A percentile compares a stretch with the other conserved stretches of the same genome.
These are phyloP conservation scores for Mercurialis annua DNA, from an alignment of 345 rosid species.

Conservation along the genomic window DNA sequence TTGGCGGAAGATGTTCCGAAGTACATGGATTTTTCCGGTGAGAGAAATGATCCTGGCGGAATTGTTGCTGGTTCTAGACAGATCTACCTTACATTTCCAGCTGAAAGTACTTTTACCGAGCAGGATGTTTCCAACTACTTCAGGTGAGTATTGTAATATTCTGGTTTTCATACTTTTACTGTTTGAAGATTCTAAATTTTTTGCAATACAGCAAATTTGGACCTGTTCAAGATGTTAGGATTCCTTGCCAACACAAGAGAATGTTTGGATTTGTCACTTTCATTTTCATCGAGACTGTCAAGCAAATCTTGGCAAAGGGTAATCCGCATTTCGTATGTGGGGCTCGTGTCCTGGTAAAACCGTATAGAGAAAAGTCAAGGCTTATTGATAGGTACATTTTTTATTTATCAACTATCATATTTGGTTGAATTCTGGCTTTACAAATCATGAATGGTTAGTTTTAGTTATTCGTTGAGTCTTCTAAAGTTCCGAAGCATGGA, in stretches of 20 bases:
- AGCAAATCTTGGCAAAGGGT: conserved; percentile 67
- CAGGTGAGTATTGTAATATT: conserved; percentile 30
- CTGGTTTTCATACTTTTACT: neutral
- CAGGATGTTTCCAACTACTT: conserved; percentile 85
- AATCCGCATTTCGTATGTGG: conserved; percentile 92
- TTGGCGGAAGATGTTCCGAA: conserved; percentile 78
- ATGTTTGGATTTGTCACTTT: conserved; percentile 98
- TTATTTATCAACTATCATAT: neutral
- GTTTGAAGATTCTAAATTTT: too few species aligned
- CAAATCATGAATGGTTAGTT: neutral
- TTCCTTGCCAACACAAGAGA: conserved; percentile 89
- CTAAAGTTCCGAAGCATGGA: neutral
- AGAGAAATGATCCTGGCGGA: conserved; percentile 57
- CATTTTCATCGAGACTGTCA: conserved; percentile 60
- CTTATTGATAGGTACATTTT: conserved; percentile 48
- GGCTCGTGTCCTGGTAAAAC: conserved; percentile 98
- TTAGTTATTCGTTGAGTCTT: neutral
- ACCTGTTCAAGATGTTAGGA: conserved; percentile 89
- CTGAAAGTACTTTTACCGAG: conserved; percentile 82
- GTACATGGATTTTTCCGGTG: conserved; percentile 47
- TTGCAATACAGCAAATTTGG: conserved; percentile 66
- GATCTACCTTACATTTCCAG: conserved; percentile 94
- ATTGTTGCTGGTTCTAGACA: conserved; percentile 68
- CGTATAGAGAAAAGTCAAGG: conserved; percentile 85
- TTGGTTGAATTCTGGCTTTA: conserved; percentile 5